phyloP scores from a whole-genome alignment of 2,329 filamentous ascomycete genomes.

The Sporothrix pallida region DNA sequence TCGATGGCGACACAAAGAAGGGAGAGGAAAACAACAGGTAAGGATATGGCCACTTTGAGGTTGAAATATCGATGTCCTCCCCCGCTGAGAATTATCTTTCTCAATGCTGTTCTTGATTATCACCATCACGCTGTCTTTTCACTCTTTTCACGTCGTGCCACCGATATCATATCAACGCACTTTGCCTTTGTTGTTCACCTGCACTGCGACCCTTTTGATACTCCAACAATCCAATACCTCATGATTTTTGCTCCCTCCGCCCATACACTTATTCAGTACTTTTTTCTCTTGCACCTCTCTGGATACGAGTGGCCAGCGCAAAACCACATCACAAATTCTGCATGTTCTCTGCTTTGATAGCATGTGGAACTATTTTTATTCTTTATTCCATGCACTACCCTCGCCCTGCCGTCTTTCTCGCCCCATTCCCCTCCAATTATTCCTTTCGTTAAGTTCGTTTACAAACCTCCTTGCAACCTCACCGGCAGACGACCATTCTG shows the following conservation, averaged over 20 bases:
- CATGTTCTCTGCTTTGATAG: background rate
- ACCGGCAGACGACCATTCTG: background rate
- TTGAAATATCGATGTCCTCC: background rate
- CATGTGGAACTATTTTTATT: background rate
- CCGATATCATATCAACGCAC: too few relatives aligned
- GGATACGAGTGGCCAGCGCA: background rate
- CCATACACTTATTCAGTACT: too few relatives aligned
- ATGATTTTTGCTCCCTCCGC: too few relatives aligned
- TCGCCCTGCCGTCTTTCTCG: background rate
- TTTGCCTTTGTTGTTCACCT: background rate
- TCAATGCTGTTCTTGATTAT: too few relatives aligned
- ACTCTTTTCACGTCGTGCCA: too few relatives aligned
- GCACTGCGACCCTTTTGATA: too few relatives aligned
- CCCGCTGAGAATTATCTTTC: background rate
- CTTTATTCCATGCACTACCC: background rate
- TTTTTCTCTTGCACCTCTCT: too few relatives aligned
- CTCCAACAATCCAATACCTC: too few relatives aligned
- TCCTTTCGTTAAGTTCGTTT: background rate
- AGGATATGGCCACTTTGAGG: too few relatives aligned
- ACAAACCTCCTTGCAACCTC: background rate
- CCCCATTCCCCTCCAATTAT: background rate
- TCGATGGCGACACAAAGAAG: conserved; percentile 17
- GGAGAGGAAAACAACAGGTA: background rate
- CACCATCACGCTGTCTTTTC: too few relatives aligned
- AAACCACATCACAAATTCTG: background rate